Evolutionary conservation across 2,329 filamentous ascomycete genomes (phyloP).

Genomic region (Scytalidium sp.): DNA sequence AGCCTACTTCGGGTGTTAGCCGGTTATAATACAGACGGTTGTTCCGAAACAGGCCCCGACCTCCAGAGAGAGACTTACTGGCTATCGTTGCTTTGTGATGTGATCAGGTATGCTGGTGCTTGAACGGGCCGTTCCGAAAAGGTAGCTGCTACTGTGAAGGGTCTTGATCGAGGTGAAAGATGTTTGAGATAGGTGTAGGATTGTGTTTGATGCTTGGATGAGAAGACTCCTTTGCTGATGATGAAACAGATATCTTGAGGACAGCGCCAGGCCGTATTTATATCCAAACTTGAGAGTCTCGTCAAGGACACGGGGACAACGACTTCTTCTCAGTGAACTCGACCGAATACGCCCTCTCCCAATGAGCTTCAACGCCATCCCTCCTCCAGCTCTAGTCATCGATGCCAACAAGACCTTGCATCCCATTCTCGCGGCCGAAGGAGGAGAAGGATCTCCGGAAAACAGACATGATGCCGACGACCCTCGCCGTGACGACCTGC

Average conservation of each 20-base stretch:
- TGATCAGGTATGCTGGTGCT: neutral
- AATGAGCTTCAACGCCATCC: neutral
- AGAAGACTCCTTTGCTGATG: slow-evolving; percentile 19
- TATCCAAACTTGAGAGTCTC: slow-evolving; percentile 10
- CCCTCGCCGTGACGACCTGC: neutral
- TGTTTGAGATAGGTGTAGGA: slow-evolving; percentile 13
- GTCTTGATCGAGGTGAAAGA: slow-evolving; percentile 6
- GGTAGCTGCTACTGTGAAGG: slow-evolving; percentile 2
- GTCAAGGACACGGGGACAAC: neutral
- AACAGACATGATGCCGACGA: neutral
- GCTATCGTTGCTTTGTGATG: slow-evolving; percentile 7
- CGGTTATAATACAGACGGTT: slow-evolving; percentile 5
- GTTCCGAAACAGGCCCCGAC: slow-evolving; percentile 12
- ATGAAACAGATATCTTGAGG: slow-evolving; percentile 10
- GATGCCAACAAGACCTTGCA: neutral
- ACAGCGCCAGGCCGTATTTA: slow-evolving; percentile 19
- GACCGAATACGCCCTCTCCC: neutral
- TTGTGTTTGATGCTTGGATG: slow-evolving; percentile 14
- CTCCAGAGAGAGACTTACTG: slow-evolving; percentile 19
- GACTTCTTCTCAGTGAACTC: neutral
- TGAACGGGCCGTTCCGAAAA: neutral
- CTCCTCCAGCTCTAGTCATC: neutral
- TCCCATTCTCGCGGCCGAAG: neutral
- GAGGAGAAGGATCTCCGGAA: neutral
- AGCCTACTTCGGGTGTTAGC: slow-evolving; percentile 15